Evolutionary conservation across 2,329 filamentous ascomycete species (phyloP), one percentile per base, ranked within the genome.

Genomic region (Fusarium oxysporum): DNA sequence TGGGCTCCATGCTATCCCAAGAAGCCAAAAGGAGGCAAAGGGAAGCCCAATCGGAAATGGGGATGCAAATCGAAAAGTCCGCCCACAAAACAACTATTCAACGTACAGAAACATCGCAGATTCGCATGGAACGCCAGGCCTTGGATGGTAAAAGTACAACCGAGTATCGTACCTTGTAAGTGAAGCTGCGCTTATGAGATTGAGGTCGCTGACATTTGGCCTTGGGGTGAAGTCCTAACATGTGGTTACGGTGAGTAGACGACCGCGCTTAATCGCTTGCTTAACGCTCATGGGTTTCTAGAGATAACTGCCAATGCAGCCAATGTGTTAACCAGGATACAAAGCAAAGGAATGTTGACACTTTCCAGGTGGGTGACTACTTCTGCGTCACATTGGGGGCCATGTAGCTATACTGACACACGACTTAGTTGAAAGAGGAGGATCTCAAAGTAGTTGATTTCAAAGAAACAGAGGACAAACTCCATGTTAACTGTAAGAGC

Each of bases 281-380:
- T 35, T 47, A 37, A 53, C 35, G 45, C 64, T 74, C 57, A 76
- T 55, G 48, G 25, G 14, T 50, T 33, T 56, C 8, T 38, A 84
- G 84, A 28, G 84, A 85, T 61, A 85, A 84, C 54, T 85, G 84
- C 68, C 82, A 82, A n/a, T 85, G 84, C 70, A 74, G 65, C 5
- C 55, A 79, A 51, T 85, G 84, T 56, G 80, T 85, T 21, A 83
- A 85, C 50, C 80, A 81, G 53, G 81, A 83, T 47, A 85, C 84
- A 19, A 78, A 81, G 74, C 84, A 85, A 68, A 78, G 83, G 57
- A 84, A 81, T 60, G 81, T 84, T 65, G 78, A 85, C 43, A 84
- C 83, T 2, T 85, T 84, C 62, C 65, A 80, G 41, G 83, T 85
- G 63, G 35, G 76, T 57, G 12, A 38, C 19, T 30, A 19, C 13